These are phyloP conservation scores for Penicillium sp. DNA, from an alignment of 2,329 filamentous ascomycete species.

Conservation along the genomic window DNA sequence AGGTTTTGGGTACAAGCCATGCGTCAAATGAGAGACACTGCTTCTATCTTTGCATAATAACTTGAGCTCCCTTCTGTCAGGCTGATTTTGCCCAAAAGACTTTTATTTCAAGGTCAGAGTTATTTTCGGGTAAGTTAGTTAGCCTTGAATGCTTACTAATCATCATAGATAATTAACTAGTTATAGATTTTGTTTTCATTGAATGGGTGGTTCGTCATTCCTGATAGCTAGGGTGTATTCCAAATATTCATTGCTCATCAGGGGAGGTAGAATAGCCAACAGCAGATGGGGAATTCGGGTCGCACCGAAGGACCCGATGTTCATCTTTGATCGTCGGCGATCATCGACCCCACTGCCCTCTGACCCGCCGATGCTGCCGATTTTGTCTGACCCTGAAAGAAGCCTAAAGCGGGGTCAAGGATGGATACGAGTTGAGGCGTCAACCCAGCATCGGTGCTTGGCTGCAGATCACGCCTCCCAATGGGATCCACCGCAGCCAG, in stretches of 20 bases:
- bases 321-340: background rate
- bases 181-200: background rate
- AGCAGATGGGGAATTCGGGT: background rate
- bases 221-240: background rate
- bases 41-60: background rate
- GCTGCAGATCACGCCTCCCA: background rate
- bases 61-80: no score
- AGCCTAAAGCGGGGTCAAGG: background rate
- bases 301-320: background rate
- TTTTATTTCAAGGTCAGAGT: no score
- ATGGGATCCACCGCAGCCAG: slow-evolving; percentile 1
- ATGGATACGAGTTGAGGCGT: background rate
- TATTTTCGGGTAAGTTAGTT: no score
- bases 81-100: no score
- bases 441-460: background rate
- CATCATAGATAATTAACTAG: no score
- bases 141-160: no score
- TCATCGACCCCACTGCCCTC: background rate
- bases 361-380: background rate
- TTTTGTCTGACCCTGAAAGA: background rate
- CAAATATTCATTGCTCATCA: background rate
- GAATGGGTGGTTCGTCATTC: background rate
- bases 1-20: no score
- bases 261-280: background rate
- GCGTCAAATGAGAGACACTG: background rate